phyloP scores from a whole-genome alignment of 2,329 filamentous ascomycete genomes.

The Boeremia lycopersici region DNA sequence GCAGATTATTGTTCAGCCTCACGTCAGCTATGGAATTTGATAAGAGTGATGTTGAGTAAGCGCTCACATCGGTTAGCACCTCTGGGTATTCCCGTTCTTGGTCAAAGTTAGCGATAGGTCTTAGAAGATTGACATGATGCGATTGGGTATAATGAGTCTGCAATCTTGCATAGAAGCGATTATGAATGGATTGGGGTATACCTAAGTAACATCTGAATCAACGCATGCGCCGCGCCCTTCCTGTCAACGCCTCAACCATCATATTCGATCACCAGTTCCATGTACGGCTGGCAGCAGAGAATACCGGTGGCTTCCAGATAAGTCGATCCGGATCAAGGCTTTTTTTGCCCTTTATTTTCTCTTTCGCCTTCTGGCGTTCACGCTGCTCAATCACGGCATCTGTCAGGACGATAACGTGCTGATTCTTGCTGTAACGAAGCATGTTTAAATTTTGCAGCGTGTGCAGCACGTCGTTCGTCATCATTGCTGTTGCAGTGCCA shows the following conservation, averaged over 20 bases:
- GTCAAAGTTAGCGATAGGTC: background rate
- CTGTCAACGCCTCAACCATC: background rate
- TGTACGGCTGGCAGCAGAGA: conserved; percentile 84
- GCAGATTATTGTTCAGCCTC: background rate
- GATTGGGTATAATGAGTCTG: background rate
- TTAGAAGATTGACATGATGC: background rate
- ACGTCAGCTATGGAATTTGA: background rate
- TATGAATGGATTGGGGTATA: conserved; percentile 12
- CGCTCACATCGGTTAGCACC: background rate
- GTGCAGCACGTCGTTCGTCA: conserved; percentile 94
- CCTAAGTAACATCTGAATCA: background rate
- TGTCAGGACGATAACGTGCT: conserved; percentile 93
- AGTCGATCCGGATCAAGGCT: conserved; percentile 78
- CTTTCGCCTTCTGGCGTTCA: conserved; percentile 76
- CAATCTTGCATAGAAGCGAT: background rate
- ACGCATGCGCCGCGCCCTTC: background rate
- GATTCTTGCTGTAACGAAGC: conserved; percentile 93
- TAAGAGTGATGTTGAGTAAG: conserved; percentile 2
- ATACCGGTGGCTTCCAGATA: conserved; percentile 95
- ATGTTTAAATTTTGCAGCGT: conserved; percentile 93
- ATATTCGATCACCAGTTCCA: conserved; percentile 79
- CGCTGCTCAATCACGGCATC: conserved; percentile 75
- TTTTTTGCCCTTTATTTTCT: conserved; percentile 77
- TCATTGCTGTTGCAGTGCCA: conserved; percentile 83
- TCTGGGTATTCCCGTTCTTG: background rate